These are phyloP conservation scores for Carpinus fangiana DNA, from an alignment of 306 rosid species.

Conservation along the genomic window DNA sequence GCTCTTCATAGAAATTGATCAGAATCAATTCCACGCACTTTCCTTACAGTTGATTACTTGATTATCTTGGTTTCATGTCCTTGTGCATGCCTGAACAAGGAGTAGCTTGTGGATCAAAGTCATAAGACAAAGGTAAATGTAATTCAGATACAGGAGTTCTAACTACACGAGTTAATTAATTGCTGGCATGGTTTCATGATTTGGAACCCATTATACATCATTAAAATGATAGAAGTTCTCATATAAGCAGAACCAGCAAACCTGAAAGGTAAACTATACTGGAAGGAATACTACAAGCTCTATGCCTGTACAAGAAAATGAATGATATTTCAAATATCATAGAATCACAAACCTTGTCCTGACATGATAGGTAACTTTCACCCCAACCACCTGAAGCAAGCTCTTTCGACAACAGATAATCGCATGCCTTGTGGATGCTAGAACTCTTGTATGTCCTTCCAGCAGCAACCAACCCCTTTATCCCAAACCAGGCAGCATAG, in stretches of 20 bases:
- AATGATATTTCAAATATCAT: neutral
- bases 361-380: constrained; percentile 86
- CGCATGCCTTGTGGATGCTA: constrained; percentile 68
- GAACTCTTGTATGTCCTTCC: constrained; percentile 59
- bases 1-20: no score
- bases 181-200: neutral
- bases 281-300: neutral
- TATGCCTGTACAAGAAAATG: neutral
- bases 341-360: constrained; percentile 61
- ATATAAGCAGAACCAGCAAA: neutral
- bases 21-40: no score
- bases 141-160: neutral
- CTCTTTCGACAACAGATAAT: constrained; percentile 73
- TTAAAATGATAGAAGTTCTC: neutral
- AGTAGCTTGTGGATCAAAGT: neutral
- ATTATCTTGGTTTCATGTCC: neutral
- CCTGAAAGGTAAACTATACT: neutral
- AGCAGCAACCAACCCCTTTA: constrained; percentile 75
- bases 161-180: neutral
- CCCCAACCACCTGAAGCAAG: constrained; percentile 85
- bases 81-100: neutral
- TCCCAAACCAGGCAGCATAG: constrained; percentile 81
- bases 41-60: neutral
- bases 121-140: neutral
- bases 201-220: neutral